Percentiles rank a stretch among this genome's conserved stretches.
Evolutionary conservation across 345 rosid genomes (phyloP).

Genomic region (Turritis glabra): DNA sequence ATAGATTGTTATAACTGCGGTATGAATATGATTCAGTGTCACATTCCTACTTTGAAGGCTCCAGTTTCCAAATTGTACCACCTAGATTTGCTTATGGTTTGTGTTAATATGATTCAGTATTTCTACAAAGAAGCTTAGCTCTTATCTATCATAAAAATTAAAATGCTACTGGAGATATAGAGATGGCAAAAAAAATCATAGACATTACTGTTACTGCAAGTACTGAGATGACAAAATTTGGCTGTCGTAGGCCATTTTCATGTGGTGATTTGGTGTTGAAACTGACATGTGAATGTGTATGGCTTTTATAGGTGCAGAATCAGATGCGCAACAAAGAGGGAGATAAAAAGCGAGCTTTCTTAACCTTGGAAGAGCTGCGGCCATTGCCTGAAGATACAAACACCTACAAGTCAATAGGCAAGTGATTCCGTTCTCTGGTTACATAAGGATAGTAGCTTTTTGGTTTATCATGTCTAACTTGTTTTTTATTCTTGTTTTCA

Average conservation of each 20-base stretch:
- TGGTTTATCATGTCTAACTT: neutral
- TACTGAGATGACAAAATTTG: neutral
- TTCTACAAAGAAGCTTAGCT: neutral
- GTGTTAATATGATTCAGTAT: neutral
- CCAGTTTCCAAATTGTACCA: neutral
- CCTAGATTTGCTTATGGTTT: neutral
- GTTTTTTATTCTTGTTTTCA: slow-evolving; percentile 49
- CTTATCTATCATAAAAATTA: neutral
- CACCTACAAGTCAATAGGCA: slow-evolving; percentile 88
- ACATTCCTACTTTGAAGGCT: neutral
- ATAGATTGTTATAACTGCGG: neutral
- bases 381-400: slow-evolving; percentile 76
- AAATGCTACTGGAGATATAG: neutral
- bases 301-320: slow-evolving; percentile 70
- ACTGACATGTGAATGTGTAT: slow-evolving; percentile 9
- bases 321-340: slow-evolving; percentile 89
- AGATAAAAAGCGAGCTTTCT: slow-evolving; percentile 87
- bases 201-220: neutral
- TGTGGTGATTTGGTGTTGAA: neutral
- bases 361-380: slow-evolving; percentile 88
- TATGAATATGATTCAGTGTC: slow-evolving; percentile 1
- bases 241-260: neutral
- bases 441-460: neutral
- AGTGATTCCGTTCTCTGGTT: neutral
- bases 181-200: neutral